Conservation (phyloP, 2,329 filamentous ascomycete genomes). For the Cladosporium sp. region DNA sequence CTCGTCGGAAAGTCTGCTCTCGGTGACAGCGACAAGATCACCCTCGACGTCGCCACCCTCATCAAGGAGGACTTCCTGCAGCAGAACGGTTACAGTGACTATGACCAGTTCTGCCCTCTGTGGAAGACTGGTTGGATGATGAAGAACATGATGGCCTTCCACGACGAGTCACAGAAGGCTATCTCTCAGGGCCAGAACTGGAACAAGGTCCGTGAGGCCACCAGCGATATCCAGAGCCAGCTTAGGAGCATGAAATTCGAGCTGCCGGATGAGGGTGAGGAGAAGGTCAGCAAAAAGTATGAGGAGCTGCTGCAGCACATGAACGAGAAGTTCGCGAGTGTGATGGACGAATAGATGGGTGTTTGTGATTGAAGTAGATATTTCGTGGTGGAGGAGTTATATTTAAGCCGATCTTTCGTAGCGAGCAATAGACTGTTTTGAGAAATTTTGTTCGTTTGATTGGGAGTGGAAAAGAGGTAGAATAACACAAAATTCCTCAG, state of each 20-base stretch:
- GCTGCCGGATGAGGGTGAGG: slow-evolving; percentile 80
- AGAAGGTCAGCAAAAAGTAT: slow-evolving; percentile 85
- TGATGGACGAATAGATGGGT: slow-evolving; percentile 78
- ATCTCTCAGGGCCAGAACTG: slow-evolving; percentile 87
- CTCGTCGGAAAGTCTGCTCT: slow-evolving; percentile 96
- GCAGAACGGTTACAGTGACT: slow-evolving; percentile 98
- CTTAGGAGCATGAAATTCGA: slow-evolving; percentile 97
- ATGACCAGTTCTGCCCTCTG: slow-evolving; percentile 97
- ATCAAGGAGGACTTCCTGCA: slow-evolving; percentile 99
- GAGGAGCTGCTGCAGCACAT: slow-evolving; percentile 87
- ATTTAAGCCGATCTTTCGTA: slow-evolving; percentile 15
- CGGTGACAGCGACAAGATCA: slow-evolving; percentile 97
- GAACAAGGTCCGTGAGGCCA: slow-evolving; percentile 89
- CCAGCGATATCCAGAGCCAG: slow-evolving; percentile 78
- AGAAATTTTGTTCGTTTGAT: not conserved
- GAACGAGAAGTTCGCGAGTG: slow-evolving; percentile 95
- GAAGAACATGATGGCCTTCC: slow-evolving; percentile 98
- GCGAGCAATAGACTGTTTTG: slow-evolving; percentile 20
- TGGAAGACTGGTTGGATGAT: slow-evolving; percentile 99
- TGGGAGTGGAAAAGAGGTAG: too few species aligned
- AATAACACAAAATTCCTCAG: too few species aligned
- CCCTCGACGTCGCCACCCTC: slow-evolving; percentile 83
- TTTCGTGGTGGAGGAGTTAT: not conserved
- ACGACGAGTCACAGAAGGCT: slow-evolving; percentile 96
- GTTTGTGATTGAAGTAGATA: not conserved